A percentile compares a stretch with the other conserved stretches of the same genome.
Evolutionary conservation across 305 asterid genomes (phyloP).

Genomic region (Fraxinus ornus): DNA sequence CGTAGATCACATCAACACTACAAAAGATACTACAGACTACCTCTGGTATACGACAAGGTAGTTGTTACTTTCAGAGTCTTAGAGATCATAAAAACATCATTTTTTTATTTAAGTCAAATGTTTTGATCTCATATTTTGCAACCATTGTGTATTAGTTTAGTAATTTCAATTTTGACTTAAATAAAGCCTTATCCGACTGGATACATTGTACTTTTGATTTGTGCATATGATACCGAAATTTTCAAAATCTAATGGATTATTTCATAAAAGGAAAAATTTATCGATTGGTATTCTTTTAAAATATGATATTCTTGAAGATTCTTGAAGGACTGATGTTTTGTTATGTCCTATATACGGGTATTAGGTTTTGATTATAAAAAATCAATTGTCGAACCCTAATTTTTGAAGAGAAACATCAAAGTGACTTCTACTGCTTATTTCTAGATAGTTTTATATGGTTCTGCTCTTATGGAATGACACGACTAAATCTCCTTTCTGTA

Average conservation of each 20-base stretch:
- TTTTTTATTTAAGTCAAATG: conserved; percentile 10
- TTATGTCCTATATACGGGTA: not conserved
- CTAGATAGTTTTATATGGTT: not conserved
- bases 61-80: conserved; percentile 16
- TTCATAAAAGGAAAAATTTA: not conserved
- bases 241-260: not conserved
- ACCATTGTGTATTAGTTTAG: not conserved
- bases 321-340: not conserved
- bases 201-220: not conserved
- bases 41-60: conserved; percentile 90
- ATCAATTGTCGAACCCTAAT: not conserved
- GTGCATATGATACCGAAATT: not conserved
- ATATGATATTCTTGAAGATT: not conserved
- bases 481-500: not conserved
- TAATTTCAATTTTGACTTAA: not conserved
- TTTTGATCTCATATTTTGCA: not conserved
- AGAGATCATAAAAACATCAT: not conserved
- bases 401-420: not conserved
- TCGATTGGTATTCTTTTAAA: not conserved
- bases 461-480: not conserved
- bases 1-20: conserved; percentile 87
- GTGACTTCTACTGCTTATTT: not conserved
- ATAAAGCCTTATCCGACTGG: not conserved
- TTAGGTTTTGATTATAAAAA: not conserved
- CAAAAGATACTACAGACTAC: conserved; percentile 88